These are phyloP conservation scores for Protea cynaroides DNA, from an alignment of 164 flowering plant species.

Conservation along the genomic window DNA sequence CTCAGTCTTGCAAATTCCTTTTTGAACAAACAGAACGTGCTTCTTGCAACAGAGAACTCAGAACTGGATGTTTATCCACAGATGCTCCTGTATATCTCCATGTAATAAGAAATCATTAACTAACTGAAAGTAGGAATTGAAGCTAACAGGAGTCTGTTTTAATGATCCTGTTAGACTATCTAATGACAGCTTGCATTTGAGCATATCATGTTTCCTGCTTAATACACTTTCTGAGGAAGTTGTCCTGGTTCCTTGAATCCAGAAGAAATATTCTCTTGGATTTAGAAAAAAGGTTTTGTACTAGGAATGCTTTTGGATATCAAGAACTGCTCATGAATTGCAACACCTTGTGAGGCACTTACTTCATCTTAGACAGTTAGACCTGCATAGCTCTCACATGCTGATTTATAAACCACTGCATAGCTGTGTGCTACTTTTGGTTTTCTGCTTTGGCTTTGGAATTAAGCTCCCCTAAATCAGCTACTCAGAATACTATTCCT, in stretches of 20 bases:
- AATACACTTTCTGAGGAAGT: not conserved
- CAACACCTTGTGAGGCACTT: not conserved
- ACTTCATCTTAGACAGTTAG: not conserved
- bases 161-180: too few species aligned
- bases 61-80: too few species aligned
- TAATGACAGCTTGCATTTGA: too few species aligned
- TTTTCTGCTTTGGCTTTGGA: too few species aligned
- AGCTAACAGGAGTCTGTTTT: too few species aligned
- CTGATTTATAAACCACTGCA: not conserved
- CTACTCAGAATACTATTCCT: too few species aligned
- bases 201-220: too few species aligned
- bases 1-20: not conserved
- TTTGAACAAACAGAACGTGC: not conserved
- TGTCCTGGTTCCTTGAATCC: not conserved
- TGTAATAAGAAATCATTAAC: too few species aligned
- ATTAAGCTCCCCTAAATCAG: too few species aligned
- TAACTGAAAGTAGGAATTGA: too few species aligned
- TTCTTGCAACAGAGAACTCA: too few species aligned
- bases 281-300: not conserved
- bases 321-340: not conserved
- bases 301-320: not conserved
- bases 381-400: not conserved
- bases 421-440: not conserved
- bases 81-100: too few species aligned
- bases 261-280: not conserved